Conservation (phyloP, 2,329 filamentous ascomycete species). For the Arthrocladium fulminans region DNA sequence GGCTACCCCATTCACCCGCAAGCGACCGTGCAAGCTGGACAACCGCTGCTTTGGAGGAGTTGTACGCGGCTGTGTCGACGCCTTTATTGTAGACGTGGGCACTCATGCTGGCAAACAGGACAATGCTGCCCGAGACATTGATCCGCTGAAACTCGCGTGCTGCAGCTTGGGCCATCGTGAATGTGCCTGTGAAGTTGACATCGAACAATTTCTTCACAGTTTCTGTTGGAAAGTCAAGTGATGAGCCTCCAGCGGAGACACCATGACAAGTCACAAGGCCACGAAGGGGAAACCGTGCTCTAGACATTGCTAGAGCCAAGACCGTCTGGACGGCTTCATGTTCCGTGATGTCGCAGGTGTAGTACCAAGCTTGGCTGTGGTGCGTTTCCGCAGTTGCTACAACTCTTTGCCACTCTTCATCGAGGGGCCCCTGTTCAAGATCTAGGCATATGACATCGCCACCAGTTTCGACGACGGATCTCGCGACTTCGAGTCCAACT, state of each 20-base stretch:
- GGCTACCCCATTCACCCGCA: constrained; percentile 38
- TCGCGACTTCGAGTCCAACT: constrained; percentile 20
- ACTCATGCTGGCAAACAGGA: constrained; percentile 27
- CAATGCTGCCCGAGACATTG: constrained; percentile 21
- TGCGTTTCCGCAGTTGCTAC: background rate
- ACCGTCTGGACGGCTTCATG: background rate
- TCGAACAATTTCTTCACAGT: constrained; percentile 52
- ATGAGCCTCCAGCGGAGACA: constrained; percentile 3
- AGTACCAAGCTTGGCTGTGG: background rate
- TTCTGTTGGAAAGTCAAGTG: constrained; percentile 45
- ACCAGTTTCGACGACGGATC: constrained; percentile 26
- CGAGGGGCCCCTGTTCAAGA: constrained; percentile 14
- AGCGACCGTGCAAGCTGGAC: constrained; percentile 35
- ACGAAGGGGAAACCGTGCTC: constrained; percentile 9
- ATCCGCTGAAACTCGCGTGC: constrained; percentile 40
- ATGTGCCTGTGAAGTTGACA: constrained; percentile 57
- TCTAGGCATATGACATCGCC: constrained; percentile 30
- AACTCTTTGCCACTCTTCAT: background rate
- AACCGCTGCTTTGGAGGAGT: constrained; percentile 37
- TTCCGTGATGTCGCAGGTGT: constrained; percentile 3
- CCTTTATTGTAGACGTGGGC: constrained; percentile 22
- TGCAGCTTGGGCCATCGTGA: constrained; percentile 48
- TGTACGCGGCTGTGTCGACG: constrained; percentile 28
- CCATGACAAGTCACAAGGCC: constrained; percentile 13
- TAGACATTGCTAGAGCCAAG: background rate